phyloP scores from a whole-genome alignment of 2,329 filamentous ascomycete species.

The Dryadomyces quercus-mongolicae region DNA sequence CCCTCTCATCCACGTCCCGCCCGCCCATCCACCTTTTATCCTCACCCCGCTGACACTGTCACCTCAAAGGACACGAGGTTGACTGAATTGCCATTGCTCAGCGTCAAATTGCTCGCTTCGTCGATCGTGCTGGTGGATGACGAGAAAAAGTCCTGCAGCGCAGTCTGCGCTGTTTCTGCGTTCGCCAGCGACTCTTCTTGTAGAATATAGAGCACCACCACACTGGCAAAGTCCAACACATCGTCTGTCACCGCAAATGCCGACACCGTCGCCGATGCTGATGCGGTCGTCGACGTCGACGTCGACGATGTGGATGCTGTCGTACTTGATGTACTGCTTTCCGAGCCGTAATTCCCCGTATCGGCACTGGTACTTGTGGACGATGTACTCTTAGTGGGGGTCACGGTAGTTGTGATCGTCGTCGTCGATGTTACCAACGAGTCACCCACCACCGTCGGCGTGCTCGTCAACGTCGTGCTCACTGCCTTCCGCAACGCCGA shows the following conservation, averaged over 20 bases:
- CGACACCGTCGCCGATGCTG: constrained; percentile 21
- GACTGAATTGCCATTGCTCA: constrained; percentile 28
- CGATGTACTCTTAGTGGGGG: constrained; percentile 14
- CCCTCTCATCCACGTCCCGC: not conserved
- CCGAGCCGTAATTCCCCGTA: constrained; percentile 7
- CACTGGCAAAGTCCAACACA: constrained; percentile 50
- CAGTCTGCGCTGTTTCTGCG: constrained; percentile 41
- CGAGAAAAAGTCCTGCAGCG: constrained; percentile 43
- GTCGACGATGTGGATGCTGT: constrained; percentile 12
- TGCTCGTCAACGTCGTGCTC: constrained; percentile 10
- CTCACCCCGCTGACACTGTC: not conserved
- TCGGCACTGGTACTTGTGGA: constrained; percentile 15
- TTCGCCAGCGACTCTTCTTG: constrained; percentile 38
- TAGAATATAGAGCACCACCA: constrained; percentile 49
- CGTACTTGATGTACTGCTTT: constrained; percentile 7
- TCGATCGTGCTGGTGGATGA: constrained; percentile 15
- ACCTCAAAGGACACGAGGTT: constrained; percentile 33
- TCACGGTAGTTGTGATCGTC: constrained; percentile 15
- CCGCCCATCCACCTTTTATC: not conserved
- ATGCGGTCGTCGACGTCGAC: constrained; percentile 22
- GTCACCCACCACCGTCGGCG: constrained; percentile 11
- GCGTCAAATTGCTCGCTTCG: constrained; percentile 24
- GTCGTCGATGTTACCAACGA: constrained; percentile 10
- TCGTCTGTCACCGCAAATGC: constrained; percentile 40
- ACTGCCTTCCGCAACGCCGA: constrained; percentile 1